Evolutionary conservation across 768 basidiomycete species (phyloP), one percentile per base, ranked within the genome.

Genomic region (Pisolithus sp.): DNA sequence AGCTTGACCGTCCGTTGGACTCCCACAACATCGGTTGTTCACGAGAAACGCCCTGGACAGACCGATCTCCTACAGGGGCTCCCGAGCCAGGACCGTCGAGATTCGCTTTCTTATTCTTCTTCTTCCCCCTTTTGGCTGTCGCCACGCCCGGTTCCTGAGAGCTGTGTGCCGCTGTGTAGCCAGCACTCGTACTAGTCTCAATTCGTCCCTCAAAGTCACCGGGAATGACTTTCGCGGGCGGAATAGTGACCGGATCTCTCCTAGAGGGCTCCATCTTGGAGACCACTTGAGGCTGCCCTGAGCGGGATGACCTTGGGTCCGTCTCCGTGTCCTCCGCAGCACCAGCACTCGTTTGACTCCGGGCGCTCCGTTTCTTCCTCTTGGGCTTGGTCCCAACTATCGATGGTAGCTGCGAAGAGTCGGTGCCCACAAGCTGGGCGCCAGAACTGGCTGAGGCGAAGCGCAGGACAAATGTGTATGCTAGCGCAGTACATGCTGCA

Each of bases 91-190:
- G 24, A 7, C 8, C 17, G 4, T 23, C 30, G 13, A 34, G 23
- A 50, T 21, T 60, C 62, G 34, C 59, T 67, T 75, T 77, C 57
- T 67, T 71, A 65, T 76, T 78, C 66, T 74, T 74, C 67, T 75
- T 75, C 64, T 72, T 74, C 21, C 62, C 49, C 57, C 71, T 70
- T 59, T 71, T 71, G 41, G 58, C 30, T 10, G 41, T 24, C 23
- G 50, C 38, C 34, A 37, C 53, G 23, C 23, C 30, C 1, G 42
- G 34, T 5, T 50, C 46, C 12, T 61, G 61, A 21, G 53, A 46
- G 41, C 38, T 49, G 6, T 47, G 30, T 12, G 18, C 38, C 15
- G 53, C 58, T 30, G 57, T 40, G 50, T 46, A 10, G 48, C 37
- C 13, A 36, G 37, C 13, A 57, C 48, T 18, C 44, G 47, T 18